Base-by-base conservation (phyloP, 306 rosid genomes). In the Oemleria cerasiformis region DNA sequence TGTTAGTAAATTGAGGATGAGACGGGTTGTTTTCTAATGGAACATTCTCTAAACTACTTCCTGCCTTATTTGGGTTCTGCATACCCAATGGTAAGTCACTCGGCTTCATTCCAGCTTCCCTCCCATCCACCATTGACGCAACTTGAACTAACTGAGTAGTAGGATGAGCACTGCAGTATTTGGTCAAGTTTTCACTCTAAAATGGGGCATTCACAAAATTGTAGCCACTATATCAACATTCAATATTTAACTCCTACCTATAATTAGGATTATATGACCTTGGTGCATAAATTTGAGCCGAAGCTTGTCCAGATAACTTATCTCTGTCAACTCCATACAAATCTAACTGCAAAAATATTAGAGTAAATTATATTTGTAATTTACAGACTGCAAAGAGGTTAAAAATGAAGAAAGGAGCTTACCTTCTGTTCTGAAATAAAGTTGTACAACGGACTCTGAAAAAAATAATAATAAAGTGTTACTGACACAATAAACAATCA, bases 381-480 rank as follows among this genome's bases (percentile, higher is more conserved):
- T 79, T 63, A 49, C 17, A 67, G 30, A 58, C 53, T 53, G 12
- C 55, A 71, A 68, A 58, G 25, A 80, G 71, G 70, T 63, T 40
- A 65, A 75, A 78, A 43, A 41, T 13, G 58, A 80, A 55, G 48
- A 40, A 38, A 65, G 38, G 60, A 45, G 20, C 47, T 61, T 88
- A 89, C 98, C 97, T 89, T 89, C 84, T 81, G 90, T 63, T 87
- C 95, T 10, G 90, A 78, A 69, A 94, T 87, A 57, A 84, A 94
- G 84, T 91, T 89, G 86, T 94, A 91, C 39, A 94, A 67, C 5
- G 97, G 92, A 86, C 98, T 94, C 98, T 94, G 92, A 50, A 55
- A 73, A 69, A 70, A 72, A 48, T 23, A 67, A 79, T 49, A 54
- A 9, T 13, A 9, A 76, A 16, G 58, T 43, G 13, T 69, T 23